These are phyloP conservation scores for Phytophthora ramorum DNA, from an alignment of 352 stramenopile genomes.

Conservation along the genomic window DNA sequence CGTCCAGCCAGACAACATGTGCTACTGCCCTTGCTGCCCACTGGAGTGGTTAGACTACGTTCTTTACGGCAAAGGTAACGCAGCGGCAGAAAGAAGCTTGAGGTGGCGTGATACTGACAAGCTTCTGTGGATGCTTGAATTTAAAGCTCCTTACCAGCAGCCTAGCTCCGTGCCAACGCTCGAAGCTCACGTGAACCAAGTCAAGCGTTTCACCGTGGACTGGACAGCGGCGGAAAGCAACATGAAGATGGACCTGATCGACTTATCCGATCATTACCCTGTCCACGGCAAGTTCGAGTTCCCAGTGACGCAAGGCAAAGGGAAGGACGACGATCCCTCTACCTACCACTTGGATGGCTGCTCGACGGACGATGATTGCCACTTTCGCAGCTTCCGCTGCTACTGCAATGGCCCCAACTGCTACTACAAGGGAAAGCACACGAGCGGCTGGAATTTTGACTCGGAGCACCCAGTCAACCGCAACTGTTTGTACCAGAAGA, in stretches of 20 bases:
- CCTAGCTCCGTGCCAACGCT: conserved; percentile 59
- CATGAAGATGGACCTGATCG: conserved; percentile 63
- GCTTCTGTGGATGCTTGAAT: not conserved
- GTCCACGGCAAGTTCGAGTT: conserved; percentile 79
- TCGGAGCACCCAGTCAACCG: conserved; percentile 76
- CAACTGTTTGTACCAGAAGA: conserved; percentile 80
- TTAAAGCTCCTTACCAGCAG: conserved; percentile 74
- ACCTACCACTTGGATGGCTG: conserved; percentile 80
- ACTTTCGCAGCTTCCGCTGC: conserved; percentile 73
- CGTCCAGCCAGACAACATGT: conserved; percentile 55
- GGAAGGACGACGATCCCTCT: conserved; percentile 56
- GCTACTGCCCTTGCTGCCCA: conserved; percentile 83
- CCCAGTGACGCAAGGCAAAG: conserved; percentile 46
- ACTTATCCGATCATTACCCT: conserved; percentile 84
- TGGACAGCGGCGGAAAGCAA: conserved; percentile 68
- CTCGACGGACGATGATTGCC: conserved; percentile 74
- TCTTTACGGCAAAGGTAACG: conserved; percentile 69
- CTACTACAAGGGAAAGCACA: conserved; percentile 67
- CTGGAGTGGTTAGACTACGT: conserved; percentile 89
- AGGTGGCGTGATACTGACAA: not conserved
- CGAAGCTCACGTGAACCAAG: conserved; percentile 62
- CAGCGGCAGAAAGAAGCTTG: not conserved
- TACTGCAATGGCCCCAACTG: conserved; percentile 74
- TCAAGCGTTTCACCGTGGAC: conserved; percentile 61
- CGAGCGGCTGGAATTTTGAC: conserved; percentile 55